Evolutionary conservation across 768 basidiomycete species (phyloP).

Genomic region (Lactarius hatsudake): DNA sequence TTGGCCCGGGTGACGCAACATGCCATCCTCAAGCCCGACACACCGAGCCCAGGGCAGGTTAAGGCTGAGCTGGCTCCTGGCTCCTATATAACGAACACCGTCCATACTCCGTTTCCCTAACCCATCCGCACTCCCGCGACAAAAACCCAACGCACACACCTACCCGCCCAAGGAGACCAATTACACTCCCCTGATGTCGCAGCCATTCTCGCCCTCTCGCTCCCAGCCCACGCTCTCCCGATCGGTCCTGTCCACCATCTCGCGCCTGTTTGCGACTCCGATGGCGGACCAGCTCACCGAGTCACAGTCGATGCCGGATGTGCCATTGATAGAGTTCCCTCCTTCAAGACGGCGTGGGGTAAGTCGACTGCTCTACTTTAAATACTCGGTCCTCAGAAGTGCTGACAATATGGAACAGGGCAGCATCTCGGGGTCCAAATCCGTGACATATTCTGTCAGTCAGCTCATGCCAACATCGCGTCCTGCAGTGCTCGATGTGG

Average conservation of each 20-base stretch:
- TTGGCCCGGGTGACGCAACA: not conserved
- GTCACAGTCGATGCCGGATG: constrained; percentile 10
- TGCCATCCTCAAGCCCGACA: not conserved
- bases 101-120: not conserved
- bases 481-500: not conserved
- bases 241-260: constrained; percentile 9
- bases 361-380: not conserved
- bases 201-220: not conserved
- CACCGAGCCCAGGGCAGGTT: not conserved
- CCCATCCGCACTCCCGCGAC: not conserved
- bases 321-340: constrained; percentile 3
- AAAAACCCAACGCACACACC: not conserved
- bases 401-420: not conserved
- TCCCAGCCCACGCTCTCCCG: constrained; percentile 8
- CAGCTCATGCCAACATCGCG: not conserved
- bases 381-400: not conserved
- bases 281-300: constrained; percentile 5
- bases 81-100: not conserved
- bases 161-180: not conserved
- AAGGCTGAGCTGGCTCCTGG: not conserved
- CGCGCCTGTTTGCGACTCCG: constrained; percentile 12
- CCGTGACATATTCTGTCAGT: not conserved
- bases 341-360: constrained; percentile 6
- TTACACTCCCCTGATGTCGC: not conserved
- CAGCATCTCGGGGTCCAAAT: not conserved